phyloP scores from a whole-genome alignment of 441 rosid species.

The Brassica balearica region DNA sequence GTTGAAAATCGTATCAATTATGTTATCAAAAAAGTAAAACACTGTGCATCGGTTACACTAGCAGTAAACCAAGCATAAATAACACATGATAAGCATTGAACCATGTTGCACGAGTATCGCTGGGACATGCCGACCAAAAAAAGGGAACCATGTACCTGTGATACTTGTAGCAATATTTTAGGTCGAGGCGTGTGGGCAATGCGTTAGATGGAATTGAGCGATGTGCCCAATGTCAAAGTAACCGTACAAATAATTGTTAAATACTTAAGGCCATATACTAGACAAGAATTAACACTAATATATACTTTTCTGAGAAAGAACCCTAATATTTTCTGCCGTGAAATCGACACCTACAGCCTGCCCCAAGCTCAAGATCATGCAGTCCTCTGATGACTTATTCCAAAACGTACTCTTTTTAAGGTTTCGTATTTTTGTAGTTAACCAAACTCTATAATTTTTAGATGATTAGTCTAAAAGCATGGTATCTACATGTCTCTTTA shows the following conservation, averaged over 20 bases:
- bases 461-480: neutral
- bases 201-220: neutral
- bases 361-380: slow-evolving; percentile 11
- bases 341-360: neutral
- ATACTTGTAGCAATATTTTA: neutral
- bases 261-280: neutral
- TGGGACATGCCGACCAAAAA: neutral
- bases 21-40: neutral
- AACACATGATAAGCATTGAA: slow-evolving; percentile 12
- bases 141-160: neutral
- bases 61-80: neutral
- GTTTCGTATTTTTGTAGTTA: neutral
- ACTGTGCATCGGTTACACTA: neutral
- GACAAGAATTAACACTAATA: neutral
- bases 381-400: neutral
- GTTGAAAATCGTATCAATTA: slow-evolving; percentile 18
- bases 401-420: neutral
- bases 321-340: neutral
- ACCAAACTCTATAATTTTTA: neutral
- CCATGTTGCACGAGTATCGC: neutral
- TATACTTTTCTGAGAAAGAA: neutral
- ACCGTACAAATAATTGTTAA: neutral
- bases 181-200: neutral
- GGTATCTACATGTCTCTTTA: neutral
- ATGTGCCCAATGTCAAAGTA: neutral